These are phyloP conservation scores for Chytriomyces confervae DNA, from an alignment of 192 early-diverging fungal genomes.

Conservation along the genomic window DNA sequence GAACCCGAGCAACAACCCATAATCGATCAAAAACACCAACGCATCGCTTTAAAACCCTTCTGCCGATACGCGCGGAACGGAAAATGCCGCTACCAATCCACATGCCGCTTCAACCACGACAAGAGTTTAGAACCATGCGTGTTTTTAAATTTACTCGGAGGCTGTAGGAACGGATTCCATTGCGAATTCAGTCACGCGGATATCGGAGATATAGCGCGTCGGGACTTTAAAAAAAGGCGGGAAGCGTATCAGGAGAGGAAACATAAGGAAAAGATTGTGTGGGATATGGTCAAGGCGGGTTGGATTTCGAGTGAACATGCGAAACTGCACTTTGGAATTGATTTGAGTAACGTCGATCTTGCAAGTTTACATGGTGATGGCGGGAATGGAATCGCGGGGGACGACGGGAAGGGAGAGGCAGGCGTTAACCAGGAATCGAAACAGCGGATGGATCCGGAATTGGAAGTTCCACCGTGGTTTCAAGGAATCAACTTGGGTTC, in stretches of 20 bases:
- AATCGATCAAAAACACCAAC: not conserved
- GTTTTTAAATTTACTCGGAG: constrained; percentile 7
- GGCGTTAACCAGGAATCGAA: too few relatives aligned
- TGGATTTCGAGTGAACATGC: not conserved
- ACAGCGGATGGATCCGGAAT: too few relatives aligned
- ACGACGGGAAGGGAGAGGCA: too few relatives aligned
- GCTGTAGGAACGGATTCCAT: not conserved
- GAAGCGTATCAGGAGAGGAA: not conserved
- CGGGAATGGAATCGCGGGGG: too few relatives aligned
- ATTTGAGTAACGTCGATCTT: too few relatives aligned
- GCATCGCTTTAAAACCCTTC: not conserved
- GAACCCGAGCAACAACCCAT: not conserved
- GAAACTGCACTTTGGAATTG: too few relatives aligned
- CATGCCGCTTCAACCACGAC: constrained; percentile 24
- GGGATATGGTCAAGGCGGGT: not conserved
- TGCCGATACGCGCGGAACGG: not conserved
- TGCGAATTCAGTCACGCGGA: constrained; percentile 12
- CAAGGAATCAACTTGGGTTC: too few relatives aligned
- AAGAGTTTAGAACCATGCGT: not conserved
- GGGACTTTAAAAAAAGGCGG: not conserved
- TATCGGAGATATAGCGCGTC: not conserved
- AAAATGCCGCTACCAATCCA: not conserved
- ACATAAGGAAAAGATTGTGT: not conserved
- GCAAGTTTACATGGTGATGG: too few relatives aligned
- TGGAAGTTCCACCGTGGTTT: too few relatives aligned